A percentile compares a stretch with the other conserved stretches of the same genome.
Conservation (phyloP, 176 grass and related monocot genomes). For the Eremochloa ophiuroides region DNA sequence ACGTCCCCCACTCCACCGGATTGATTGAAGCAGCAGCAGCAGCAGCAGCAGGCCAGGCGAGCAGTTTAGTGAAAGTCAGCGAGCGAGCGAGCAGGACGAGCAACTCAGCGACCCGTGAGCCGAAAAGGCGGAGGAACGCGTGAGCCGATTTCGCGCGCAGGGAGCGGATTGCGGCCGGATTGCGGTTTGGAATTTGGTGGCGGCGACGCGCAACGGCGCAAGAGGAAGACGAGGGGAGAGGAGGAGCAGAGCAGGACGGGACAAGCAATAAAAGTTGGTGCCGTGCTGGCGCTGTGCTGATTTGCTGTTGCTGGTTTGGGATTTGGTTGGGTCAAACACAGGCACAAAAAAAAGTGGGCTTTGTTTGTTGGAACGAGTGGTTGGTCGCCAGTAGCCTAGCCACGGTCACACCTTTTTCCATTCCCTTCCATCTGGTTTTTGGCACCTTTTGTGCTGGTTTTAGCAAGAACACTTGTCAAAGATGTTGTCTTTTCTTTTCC, state of each 20-base stretch:
- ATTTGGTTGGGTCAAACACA: slow-evolving; percentile 17
- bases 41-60: background rate
- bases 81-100: background rate
- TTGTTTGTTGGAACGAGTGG: background rate
- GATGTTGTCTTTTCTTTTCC: background rate
- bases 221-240: too few relatives aligned
- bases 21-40: background rate
- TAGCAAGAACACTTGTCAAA: background rate
- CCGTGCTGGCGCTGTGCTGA: too few relatives aligned
- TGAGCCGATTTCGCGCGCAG: background rate
- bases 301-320: too few relatives aligned
- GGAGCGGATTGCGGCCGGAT: slow-evolving; percentile 16
- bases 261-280: slow-evolving; percentile 25
- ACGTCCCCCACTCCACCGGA: background rate
- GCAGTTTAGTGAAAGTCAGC: background rate
- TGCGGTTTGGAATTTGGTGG: background rate
- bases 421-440: background rate
- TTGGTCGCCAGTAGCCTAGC: background rate
- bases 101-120: background rate
- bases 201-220: background rate
- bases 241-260: background rate
- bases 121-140: background rate
- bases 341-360: background rate
- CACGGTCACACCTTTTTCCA: background rate
- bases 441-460: background rate